phyloP scores from a whole-genome alignment of 2,329 filamentous ascomycete genomes.

The Rhexocercosporidium sp. region DNA sequence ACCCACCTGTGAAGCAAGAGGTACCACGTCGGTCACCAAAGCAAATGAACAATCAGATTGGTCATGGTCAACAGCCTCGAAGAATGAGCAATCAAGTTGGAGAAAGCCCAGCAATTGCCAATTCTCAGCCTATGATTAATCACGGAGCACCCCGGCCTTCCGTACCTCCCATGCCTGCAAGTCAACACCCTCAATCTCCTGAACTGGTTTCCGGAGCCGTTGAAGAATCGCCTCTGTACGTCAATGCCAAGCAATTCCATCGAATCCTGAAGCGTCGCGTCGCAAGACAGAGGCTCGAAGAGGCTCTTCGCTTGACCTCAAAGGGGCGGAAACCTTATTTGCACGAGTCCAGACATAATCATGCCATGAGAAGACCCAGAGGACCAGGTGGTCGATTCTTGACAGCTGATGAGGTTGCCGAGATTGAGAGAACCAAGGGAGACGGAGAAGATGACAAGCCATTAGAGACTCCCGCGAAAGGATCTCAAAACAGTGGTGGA shows the following conservation, averaged over 20 bases:
- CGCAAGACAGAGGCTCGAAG: constrained; percentile 90
- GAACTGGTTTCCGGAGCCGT: constrained; percentile 74
- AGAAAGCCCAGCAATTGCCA: constrained; percentile 76
- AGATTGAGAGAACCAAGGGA: constrained; percentile 73
- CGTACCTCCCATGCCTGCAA: constrained; percentile 64
- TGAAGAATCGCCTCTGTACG: constrained; percentile 94
- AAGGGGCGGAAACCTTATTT: constrained; percentile 97
- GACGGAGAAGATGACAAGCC: constrained; percentile 46
- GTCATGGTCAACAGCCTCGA: constrained; percentile 59
- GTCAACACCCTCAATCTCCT: constrained; percentile 74
- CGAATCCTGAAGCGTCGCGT: constrained; percentile 94
- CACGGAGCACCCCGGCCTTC: constrained; percentile 60
- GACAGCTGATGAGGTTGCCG: constrained; percentile 93
- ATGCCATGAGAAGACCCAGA: constrained; percentile 93
- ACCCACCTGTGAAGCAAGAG: constrained; percentile 71
- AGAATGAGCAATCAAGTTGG: constrained; percentile 74
- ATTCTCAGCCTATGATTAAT: constrained; percentile 77
- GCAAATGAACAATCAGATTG: constrained; percentile 62
- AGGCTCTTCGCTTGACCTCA: constrained; percentile 86
- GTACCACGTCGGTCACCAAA: constrained; percentile 76
- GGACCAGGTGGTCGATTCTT: constrained; percentile 94
- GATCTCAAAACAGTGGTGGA: constrained; percentile 37
- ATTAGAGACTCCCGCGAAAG: constrained; percentile 39
- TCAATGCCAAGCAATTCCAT: constrained; percentile 99
- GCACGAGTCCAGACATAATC: constrained; percentile 96